Evolutionary conservation across 1,284 basidiomycete species (phyloP), one percentile per base, ranked within the genome.

Genomic region (Malassezia japonica): DNA sequence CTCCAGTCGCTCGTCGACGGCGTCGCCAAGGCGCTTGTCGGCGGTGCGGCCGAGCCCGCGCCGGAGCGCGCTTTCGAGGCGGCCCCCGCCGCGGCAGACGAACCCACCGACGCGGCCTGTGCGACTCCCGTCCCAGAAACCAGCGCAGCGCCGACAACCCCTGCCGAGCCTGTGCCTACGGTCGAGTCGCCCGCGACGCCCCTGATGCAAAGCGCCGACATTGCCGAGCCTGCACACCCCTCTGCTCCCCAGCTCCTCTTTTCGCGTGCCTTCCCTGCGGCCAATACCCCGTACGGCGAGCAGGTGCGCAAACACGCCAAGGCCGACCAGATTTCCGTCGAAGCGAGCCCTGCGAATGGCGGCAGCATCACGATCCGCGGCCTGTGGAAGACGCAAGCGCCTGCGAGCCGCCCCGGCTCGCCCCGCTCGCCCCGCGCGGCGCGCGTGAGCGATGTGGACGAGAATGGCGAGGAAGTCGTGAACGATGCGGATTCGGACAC

Each of bases 371-470:
- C 35, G 15, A 48, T 54, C 18, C 13, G 35, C 16, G 51, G 51
- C 12, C 40, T 54, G 6, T 54, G 51, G 51, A 1, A 20, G 8
- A 37, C 18, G 36, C 13, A 27, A 10, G 25, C 46, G 5, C 46
- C 51, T 1, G n/a, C 25, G 7, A 2, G 20, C 12, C 18, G 20
- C 15, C 13, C 29, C 12, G 9, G 21, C n/a, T 34, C 44, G 16
- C 29, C 45, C 1, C 40, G 39, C 12, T 54, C 51, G 28, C 40
- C 51, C 6, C 46, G 42, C 24, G 48, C 50, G 4, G 25, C 50
- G 16, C 50, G 37, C 23, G 51, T 54, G 38, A 46, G 51, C 7
- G 51, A 54, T 21, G 46, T 44, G 1, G 51, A 54, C 16, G 51
- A 48, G 25, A 24, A 48, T 31, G 51, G 47, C 29, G 25, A 54